phyloP scores from a whole-genome alignment of 345 rosid species.

The Corchorus capsularis region DNA sequence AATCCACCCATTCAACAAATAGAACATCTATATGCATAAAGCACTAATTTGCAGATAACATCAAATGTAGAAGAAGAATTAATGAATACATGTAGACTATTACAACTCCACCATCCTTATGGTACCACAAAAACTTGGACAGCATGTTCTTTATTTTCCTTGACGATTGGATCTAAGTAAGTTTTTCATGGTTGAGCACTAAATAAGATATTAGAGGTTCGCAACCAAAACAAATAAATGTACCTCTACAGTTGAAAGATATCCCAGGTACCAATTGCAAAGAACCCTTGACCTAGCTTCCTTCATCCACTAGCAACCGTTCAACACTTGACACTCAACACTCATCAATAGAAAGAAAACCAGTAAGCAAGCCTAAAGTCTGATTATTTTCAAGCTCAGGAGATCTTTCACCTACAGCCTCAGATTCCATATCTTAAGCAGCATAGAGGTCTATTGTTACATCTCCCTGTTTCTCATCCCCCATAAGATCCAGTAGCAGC shows the following conservation, averaged over 20 bases:
- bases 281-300: no score
- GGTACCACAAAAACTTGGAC: not conserved
- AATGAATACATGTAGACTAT: no score
- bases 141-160: not conserved
- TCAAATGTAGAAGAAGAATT: no score
- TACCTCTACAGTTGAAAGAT: no score
- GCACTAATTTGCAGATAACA: not conserved
- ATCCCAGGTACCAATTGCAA: no score
- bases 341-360: no score
- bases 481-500: conserved; percentile 99
- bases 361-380: no score
- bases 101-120: not conserved
- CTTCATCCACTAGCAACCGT: no score
- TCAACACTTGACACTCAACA: no score
- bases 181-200: not conserved
- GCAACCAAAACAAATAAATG: not conserved
- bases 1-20: not conserved
- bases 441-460: conserved; percentile 83
- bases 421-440: conserved; percentile 85
- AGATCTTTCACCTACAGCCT: conserved; percentile 73
- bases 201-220: not conserved
- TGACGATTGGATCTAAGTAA: not conserved
- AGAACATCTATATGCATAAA: not conserved
- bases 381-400: conserved; percentile 65
- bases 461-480: conserved; percentile 95